A percentile compares a stretch with the other conserved stretches of the same genome.
Conservation (phyloP, 108 stramenopile species). For the Pseudonitzschia multistriata region DNA sequence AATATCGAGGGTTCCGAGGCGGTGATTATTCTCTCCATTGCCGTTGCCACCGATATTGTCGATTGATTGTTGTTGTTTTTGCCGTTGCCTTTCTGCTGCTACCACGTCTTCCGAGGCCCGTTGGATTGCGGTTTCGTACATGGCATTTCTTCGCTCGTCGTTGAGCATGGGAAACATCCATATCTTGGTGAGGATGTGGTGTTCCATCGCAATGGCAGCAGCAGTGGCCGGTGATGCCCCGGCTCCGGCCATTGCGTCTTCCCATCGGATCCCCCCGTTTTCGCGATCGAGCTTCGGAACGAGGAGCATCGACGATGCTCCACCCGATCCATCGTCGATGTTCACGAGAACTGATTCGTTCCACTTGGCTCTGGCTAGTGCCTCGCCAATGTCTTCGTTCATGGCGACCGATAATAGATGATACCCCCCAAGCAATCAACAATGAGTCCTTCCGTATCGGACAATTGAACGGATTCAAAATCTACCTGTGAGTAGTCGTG, state of each 20-base stretch:
- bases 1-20: slow-evolving; percentile 63
- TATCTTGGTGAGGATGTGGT: slow-evolving; percentile 72
- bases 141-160: slow-evolving; percentile 57
- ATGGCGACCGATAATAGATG: too few species aligned
- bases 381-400: slow-evolving; percentile 30
- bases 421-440: too few species aligned
- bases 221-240: background rate
- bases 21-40: background rate
- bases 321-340: background rate
- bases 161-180: slow-evolving; percentile 90
- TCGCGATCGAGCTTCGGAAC: slow-evolving; percentile 58
- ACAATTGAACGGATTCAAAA: too few species aligned
- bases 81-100: too few species aligned
- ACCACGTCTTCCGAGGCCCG: slow-evolving; percentile 33
- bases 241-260: background rate
- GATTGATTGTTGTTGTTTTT: too few species aligned
- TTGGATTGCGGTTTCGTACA: slow-evolving; percentile 63
- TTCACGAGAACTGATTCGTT: slow-evolving; percentile 61
- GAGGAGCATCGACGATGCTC: slow-evolving; percentile 36
- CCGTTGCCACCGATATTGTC: background rate
- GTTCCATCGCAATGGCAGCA: slow-evolving; percentile 6
- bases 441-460: too few species aligned
- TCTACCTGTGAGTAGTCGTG: too few species aligned
- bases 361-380: slow-evolving; percentile 55
- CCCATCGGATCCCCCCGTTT: slow-evolving; percentile 78